phyloP scores from a whole-genome alignment of 225 moss, liverwort and hornwort genomes.

The Pseudisothecium myosuroides region DNA sequence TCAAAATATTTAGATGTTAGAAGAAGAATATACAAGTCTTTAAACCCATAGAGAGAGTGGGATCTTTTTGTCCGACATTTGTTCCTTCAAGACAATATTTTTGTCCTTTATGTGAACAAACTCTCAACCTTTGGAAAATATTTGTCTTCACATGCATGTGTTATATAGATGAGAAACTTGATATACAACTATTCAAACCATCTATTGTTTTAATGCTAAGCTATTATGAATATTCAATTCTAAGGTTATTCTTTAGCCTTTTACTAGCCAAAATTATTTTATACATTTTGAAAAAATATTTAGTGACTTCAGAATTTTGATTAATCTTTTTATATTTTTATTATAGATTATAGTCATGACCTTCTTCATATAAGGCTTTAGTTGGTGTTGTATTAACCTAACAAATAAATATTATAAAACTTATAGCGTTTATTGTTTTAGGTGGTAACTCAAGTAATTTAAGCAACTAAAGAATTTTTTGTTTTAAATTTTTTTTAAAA shows the following conservation, averaged over 20 bases:
- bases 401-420: neutral
- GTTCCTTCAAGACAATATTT: neutral
- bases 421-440: neutral
- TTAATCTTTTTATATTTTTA: too few species aligned
- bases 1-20: neutral
- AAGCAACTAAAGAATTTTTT: neutral
- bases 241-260: neutral
- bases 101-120: neutral
- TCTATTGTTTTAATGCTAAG: neutral
- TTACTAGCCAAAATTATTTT: neutral
- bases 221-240: neutral
- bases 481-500: too few species aligned
- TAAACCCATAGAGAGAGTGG: neutral
- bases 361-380: neutral
- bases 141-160: neutral
- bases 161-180: neutral
- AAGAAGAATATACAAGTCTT: neutral
- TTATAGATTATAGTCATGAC: neutral
- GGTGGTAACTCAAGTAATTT: neutral
- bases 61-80: neutral
- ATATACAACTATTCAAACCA: neutral
- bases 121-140: neutral
- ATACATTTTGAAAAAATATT: neutral
- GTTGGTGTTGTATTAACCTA: too few species aligned
- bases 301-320: neutral